phyloP scores from a whole-genome alignment of 495 filamentous ascomycete species.

The Aspergillus indologenus region DNA sequence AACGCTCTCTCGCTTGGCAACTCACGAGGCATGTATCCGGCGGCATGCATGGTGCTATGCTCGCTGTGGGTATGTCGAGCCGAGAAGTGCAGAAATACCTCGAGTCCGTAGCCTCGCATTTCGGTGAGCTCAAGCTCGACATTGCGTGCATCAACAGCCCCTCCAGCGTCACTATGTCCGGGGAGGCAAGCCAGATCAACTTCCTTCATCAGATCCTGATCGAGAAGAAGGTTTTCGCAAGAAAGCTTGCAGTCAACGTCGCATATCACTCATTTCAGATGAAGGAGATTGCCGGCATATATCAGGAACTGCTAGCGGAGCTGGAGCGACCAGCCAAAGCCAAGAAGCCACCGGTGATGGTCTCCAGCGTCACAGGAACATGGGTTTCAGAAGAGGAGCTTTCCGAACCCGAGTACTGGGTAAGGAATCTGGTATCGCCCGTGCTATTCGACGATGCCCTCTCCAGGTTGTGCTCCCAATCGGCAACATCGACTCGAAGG shows the following conservation, averaged over 20 bases:
- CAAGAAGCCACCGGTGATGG: constrained; percentile 28
- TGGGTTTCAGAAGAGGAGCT: constrained; percentile 20
- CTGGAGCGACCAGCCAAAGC: not conserved
- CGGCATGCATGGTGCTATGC: constrained; percentile 8
- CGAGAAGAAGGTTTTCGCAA: constrained; percentile 6
- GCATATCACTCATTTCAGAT: constrained; percentile 17
- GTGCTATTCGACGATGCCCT: constrained; percentile 39
- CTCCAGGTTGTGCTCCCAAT: constrained; percentile 9
- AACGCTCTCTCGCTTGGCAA: no score
- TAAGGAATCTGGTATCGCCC: constrained; percentile 40
- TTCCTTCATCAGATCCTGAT: not conserved
- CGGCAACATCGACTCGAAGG: not conserved
- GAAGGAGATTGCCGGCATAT: constrained; percentile 19
- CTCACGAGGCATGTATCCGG: not conserved
- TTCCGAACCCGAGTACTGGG: constrained; percentile 35
- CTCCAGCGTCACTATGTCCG: constrained; percentile 28
- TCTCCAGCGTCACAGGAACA: constrained; percentile 37
- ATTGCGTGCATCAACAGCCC: constrained; percentile 37
- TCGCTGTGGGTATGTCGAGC: constrained; percentile 11
- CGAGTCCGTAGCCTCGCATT: not conserved
- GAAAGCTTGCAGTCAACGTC: constrained; percentile 8
- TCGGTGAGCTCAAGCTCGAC: constrained; percentile 8
- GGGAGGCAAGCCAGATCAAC: constrained; percentile 20
- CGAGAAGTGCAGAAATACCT: not conserved
- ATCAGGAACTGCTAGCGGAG: constrained; percentile 26